Evolutionary conservation across 768 basidiomycete species (phyloP).

Genomic region (Boletus huronensis): DNA sequence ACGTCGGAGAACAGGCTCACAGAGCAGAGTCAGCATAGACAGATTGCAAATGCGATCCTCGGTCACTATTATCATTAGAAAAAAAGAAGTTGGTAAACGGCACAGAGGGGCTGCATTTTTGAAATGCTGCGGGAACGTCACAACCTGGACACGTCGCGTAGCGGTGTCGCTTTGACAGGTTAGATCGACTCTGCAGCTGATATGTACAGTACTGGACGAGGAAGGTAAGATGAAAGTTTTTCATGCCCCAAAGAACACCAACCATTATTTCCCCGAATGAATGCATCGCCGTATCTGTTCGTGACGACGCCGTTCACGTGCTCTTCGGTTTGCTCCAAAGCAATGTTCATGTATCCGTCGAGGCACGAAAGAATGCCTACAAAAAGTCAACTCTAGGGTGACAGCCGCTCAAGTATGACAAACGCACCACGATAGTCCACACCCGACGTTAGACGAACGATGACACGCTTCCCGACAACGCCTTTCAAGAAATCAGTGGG

Average conservation of each 20-base stretch:
- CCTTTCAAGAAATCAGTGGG: slow-evolving; percentile 93
- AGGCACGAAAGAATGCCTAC: slow-evolving; percentile 89
- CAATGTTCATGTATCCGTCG: slow-evolving; percentile 99
- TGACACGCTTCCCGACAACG: slow-evolving; percentile 93
- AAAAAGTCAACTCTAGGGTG: neutral
- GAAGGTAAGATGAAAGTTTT: neutral
- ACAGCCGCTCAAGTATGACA: neutral
- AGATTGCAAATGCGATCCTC: neutral
- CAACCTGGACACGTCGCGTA: neutral
- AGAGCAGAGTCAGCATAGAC: neutral
- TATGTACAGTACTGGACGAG: slow-evolving; percentile 66
- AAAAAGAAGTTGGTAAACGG: neutral
- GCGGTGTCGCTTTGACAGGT: slow-evolving; percentile 10
- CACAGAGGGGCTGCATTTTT: neutral
- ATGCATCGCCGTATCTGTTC: slow-evolving; percentile 92
- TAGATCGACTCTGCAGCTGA: slow-evolving; percentile 63
- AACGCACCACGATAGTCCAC: slow-evolving; percentile 86
- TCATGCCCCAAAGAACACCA: slow-evolving; percentile 9
- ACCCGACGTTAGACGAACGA: slow-evolving; percentile 86
- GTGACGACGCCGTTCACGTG: slow-evolving; percentile 85
- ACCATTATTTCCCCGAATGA: slow-evolving; percentile 95
- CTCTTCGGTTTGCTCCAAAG: slow-evolving; percentile 95
- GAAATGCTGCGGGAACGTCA: neutral
- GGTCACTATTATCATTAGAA: neutral
- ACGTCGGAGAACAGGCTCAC: neutral